Evolutionary conservation across 140 eudicot species (phyloP), one percentile per base, ranked within the genome.

Genomic region (Oenanthe javanica): DNA sequence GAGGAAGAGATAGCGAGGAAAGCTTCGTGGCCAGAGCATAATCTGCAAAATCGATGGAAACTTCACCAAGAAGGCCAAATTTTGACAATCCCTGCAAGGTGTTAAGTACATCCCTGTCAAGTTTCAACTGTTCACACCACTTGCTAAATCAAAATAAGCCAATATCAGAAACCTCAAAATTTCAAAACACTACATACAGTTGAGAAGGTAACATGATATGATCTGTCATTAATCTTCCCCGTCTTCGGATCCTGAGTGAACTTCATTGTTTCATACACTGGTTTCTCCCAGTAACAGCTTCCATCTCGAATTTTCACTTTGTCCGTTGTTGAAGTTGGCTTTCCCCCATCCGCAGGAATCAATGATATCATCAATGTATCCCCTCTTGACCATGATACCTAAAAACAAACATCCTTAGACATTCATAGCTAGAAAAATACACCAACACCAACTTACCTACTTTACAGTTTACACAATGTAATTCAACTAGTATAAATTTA

Each of bases 241-340:
- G 98, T 84, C 75, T 87, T 93, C 4, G 91, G 88, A 45, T 96
- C 99, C 54, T 64, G 92, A 55, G 83, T 84, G 81, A 89, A 87
- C 79, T 96, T 96, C 70, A 93, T 92, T 43, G 98, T 87, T 84
- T 93, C 99, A 49, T 72, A 86, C 46, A 91, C 91, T 6, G 98
- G 93, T 81, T 89, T 93, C 84, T 93, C 97, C 99, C 99, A 96
- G 49, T 83, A 88, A 78, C 98, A 96, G 81, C 87, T 81, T 83
- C 98, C 97, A 83, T 96, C 97, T 87, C 61, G 89, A 86, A 91
- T 82, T 75, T 78, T 75, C 69, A 88, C 88, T 91, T 87, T 96
- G 79, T 93, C 97, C 63, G 86, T 77, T 86, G 81, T 88, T 14
- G 90, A 81, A 5, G 97, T 88, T 23, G 98, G 96, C 84, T 89